Evolutionary conservation across 176 grass and related monocot species (phyloP).

Genomic region (Elaeis guineensis): DNA sequence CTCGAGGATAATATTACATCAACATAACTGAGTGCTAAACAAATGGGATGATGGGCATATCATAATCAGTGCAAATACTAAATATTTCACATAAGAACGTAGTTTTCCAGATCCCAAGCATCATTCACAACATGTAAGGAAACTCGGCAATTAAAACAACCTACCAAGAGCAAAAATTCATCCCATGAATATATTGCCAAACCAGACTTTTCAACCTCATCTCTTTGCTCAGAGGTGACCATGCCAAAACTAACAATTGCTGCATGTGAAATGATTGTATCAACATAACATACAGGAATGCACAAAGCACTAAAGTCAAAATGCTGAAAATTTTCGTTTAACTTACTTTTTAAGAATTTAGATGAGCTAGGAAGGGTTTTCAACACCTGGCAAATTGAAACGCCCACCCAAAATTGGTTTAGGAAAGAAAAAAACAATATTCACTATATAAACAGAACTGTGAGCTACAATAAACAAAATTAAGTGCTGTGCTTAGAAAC

Average conservation of each 20-base stretch:
- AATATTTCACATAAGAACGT: no score
- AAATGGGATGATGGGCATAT: no score
- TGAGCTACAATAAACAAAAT: no score
- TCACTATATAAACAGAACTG: no score
- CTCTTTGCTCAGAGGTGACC: slow-evolving; percentile 53
- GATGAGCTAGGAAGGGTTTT: slow-evolving; percentile 60
- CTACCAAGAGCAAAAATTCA: slow-evolving; percentile 75
- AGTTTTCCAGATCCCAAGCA: no score
- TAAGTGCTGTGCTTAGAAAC: no score
- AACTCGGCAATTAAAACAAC: slow-evolving; percentile 1
- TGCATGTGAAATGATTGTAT: slow-evolving; percentile 25
- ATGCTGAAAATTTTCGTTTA: neutral
- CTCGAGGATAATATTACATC: no score
- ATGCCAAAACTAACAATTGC: slow-evolving; percentile 82
- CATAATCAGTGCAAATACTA: no score
- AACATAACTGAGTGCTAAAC: no score
- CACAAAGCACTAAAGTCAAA: no score
- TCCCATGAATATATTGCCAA: slow-evolving; percentile 55
- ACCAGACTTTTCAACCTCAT: slow-evolving; percentile 48
- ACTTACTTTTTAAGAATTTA: slow-evolving; percentile 74
- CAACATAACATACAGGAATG: slow-evolving; percentile 14
- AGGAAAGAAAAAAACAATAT: neutral
- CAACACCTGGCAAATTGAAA: slow-evolving; percentile 47
- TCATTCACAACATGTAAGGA: no score
- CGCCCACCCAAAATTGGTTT: neutral